Evolutionary conservation across 202 grass and related monocot species (phyloP), one percentile per base, ranked within the genome.

Genomic region (Hordeum pubiflorum): DNA sequence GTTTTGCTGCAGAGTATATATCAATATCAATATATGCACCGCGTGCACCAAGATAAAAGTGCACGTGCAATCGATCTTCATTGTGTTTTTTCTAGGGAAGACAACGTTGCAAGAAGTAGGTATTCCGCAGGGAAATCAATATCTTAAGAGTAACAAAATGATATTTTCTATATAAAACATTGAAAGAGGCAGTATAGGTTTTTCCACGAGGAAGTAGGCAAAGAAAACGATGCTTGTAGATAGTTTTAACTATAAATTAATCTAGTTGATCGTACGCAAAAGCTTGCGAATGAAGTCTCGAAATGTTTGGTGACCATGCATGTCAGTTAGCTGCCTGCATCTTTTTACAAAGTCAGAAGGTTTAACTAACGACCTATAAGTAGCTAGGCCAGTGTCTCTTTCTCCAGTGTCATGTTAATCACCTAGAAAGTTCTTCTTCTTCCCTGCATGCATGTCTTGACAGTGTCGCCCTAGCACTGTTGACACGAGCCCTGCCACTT

Each of bases 201-300:
- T 63, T 63, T 89, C 27, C 13, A 9, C 63, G 27, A 7, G 20
- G 7, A 17, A 63, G 64, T 9, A 66, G 37, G 52, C 31, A 65
- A 9, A 18, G 78, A 73, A 40, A 73, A 50, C 0, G 87, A 89
- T 72, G 33, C 81, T 72, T 71, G 15, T 57, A 67, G 63, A 10
- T 59, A 72, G 68, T 29, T 71, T 63, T 17, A 76, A 81, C 18
- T 52, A 36, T 22, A 57, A 71, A 43, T 14, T 0, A 50, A 48
- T 72, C 27, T 61, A 71, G 62, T 10, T 72, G 65, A 72, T 71
- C 23, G 22, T 62, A 37, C 39, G 6, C 67, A n/a, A 34, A 72
- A 50, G 44, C 82, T 72, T 89, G 64, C 72, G 39, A 24, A 78
- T 66, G 78, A 89, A 85, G 87, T 55, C 78, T 81, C 17, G 20